Base-by-base conservation (phyloP, 73 alveolate species). In the Paramecium biaurelia region DNA sequence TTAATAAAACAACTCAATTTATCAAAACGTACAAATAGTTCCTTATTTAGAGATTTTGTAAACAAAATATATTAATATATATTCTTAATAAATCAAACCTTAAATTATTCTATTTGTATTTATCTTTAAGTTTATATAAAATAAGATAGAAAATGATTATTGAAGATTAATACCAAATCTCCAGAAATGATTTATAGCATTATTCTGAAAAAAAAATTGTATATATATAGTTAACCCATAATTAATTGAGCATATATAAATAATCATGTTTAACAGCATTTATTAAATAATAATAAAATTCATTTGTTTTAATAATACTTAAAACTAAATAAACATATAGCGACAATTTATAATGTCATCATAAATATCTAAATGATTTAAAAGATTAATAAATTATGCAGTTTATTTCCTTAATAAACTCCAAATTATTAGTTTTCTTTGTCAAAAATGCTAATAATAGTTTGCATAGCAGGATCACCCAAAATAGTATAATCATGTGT, bases 381-480 rank as follows among this genome's bases (percentile, higher is more conserved):
- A 63, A 63, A 63, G 0, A 11, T 14, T 30, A 63, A 63, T 7
- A 63, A 32, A 7, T 63, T 26, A n/a, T 63, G 84, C 6, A 63
- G 9, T 24, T 26, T 63, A 63, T 63, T 63, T 63, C 84, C 84
- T 63, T 63, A 30, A 32, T 63, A 63, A 26, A 63, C 84, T 5
- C 84, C 84, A 63, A 63, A 63, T 63, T 63, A 30, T n/a, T 63
- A 63, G 24, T 63, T 63, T 41, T 63, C 84, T 63, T 63, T 63
- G 26, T 63, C 84, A 63, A 26, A 63, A 12, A 63, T 32, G 23
- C 49, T 32, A 10, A 63, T 32, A 30, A 63, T 63, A 32, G 47
- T 30, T 63, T 63, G 12, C 47, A 63, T 20, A 63, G 84, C 84
- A 63, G 84, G 84, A 63, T 63, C 84, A 7, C 84, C 84, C 15